Conservation (phyloP, 768 basidiomycete species). For the Suillus subluteus region DNA sequence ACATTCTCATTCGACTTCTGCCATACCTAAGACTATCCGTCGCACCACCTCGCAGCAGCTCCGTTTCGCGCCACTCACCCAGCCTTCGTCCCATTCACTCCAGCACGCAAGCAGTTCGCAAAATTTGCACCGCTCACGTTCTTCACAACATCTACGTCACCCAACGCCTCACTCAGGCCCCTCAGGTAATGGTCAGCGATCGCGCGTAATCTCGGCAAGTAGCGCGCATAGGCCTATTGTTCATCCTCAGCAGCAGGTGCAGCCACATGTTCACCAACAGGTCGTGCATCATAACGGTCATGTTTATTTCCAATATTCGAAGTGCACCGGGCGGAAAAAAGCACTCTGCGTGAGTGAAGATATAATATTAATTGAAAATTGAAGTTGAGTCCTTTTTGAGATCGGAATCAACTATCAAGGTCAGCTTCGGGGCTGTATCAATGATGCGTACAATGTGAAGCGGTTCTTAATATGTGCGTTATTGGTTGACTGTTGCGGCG, state of each 20-base stretch:
- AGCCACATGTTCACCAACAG: slow-evolving; percentile 14
- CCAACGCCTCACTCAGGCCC: slow-evolving; percentile 13
- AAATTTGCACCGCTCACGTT: slow-evolving; percentile 1
- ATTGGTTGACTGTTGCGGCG: background rate
- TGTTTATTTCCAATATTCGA: slow-evolving; percentile 46
- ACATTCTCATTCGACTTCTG: slow-evolving; percentile 31
- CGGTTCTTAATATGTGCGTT: slow-evolving; percentile 66
- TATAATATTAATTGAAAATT: background rate
- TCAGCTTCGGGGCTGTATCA: slow-evolving; percentile 78
- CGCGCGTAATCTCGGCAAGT: slow-evolving; percentile 27
- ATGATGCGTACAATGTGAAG: slow-evolving; percentile 74
- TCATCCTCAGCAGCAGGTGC: slow-evolving; percentile 9
- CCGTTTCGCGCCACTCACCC: slow-evolving; percentile 2
- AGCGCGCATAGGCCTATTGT: slow-evolving; percentile 7
- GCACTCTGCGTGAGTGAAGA: slow-evolving; percentile 44
- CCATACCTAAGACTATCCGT: slow-evolving; percentile 15
- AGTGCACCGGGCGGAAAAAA: slow-evolving; percentile 55
- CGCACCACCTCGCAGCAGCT: slow-evolving; percentile 15
- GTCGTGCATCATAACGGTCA: slow-evolving; percentile 18
- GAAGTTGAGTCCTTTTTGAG: slow-evolving; percentile 33
- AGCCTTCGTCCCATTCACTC: background rate
- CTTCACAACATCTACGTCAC: background rate
- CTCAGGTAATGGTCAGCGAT: slow-evolving; percentile 19
- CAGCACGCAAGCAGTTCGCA: slow-evolving; percentile 12
- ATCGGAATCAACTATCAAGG: slow-evolving; percentile 84